phyloP scores from a whole-genome alignment of 2,329 filamentous ascomycete species.

The Penicillium sp. region DNA sequence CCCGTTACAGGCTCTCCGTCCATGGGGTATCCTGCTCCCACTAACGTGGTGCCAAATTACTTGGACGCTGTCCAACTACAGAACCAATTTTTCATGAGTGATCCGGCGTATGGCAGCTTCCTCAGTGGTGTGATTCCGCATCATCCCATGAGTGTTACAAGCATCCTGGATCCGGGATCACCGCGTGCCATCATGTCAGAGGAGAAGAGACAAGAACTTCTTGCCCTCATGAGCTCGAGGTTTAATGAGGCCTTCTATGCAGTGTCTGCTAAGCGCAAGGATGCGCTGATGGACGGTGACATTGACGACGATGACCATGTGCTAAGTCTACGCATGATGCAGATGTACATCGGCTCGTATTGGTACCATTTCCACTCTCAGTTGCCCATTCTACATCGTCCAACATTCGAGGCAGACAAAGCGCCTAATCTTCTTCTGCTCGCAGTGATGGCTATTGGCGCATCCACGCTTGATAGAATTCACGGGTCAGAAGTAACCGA shows the following conservation, averaged over 20 bases:
- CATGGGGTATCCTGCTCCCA: too few species aligned
- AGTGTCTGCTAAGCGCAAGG: conserved; percentile 64
- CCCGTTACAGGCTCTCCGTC: too few species aligned
- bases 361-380: conserved; percentile 94
- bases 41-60: too few species aligned
- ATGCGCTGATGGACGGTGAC: conserved; percentile 68
- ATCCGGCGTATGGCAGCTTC: conserved; percentile 41
- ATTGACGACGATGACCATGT: conserved; percentile 54
- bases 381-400: conserved; percentile 85
- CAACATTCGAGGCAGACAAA: conserved; percentile 80
- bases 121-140: conserved; percentile 48
- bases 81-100: conserved; percentile 44
- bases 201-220: conserved; percentile 73
- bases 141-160: conserved; percentile 84
- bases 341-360: conserved; percentile 84
- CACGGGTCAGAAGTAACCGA: conserved; percentile 65
- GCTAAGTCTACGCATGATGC: conserved; percentile 87
- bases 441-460: conserved; percentile 85
- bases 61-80: too few species aligned
- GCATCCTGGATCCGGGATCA: conserved; percentile 67
- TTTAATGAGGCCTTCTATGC: conserved; percentile 74
- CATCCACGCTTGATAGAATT: conserved; percentile 75
- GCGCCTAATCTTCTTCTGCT: conserved; percentile 77
- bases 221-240: conserved; percentile 70
- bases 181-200: conserved; percentile 76